Conservation (phyloP, 208 protist species). For the Phytomonas sp. region DNA sequence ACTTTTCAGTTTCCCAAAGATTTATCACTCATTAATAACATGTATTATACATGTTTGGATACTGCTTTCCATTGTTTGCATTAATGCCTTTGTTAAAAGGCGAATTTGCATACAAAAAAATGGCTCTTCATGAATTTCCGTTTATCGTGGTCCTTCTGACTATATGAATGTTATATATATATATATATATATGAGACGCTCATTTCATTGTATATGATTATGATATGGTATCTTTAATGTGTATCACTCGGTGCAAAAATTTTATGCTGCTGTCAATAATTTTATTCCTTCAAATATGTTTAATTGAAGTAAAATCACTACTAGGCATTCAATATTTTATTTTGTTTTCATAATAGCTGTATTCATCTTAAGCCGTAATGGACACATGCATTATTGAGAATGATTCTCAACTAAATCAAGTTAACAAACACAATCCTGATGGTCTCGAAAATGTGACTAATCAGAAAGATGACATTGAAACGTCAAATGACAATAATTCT, state of each 20-base stretch:
- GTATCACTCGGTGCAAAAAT: background rate
- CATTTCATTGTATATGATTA: background rate
- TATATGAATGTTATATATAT: background rate
- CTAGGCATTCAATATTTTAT: background rate
- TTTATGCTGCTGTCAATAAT: background rate
- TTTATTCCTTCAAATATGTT: background rate
- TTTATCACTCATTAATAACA: background rate
- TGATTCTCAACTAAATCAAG: background rate
- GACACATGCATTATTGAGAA: background rate
- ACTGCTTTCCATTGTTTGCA: background rate
- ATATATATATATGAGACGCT: background rate
- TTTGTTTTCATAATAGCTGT: background rate
- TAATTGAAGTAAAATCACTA: constrained; percentile 1
- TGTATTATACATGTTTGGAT: background rate
- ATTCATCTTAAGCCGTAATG: background rate
- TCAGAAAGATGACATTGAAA: background rate
- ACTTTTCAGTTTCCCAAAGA: background rate
- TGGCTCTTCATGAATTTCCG: background rate
- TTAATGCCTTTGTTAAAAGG: background rate
- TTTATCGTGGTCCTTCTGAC: background rate
- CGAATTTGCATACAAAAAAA: background rate
- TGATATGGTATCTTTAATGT: background rate
- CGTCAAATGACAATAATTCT: background rate
- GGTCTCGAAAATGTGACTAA: background rate
- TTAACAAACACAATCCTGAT: background rate